Conservation (phyloP, 1,284 basidiomycete genomes). For the Phaffia rhodozyma region DNA sequence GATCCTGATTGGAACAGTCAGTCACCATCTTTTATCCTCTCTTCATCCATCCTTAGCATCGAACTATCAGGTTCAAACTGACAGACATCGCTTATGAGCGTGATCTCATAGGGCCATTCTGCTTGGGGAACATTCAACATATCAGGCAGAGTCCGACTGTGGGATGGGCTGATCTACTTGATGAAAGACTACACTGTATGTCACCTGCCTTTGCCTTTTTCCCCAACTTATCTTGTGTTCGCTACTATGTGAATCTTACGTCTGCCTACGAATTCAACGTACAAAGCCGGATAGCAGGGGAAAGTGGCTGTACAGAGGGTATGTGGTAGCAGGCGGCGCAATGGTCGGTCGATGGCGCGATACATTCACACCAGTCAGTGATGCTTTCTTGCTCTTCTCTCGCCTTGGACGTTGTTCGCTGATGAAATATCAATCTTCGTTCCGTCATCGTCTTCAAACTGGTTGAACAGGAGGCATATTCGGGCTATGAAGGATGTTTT, state of each 20-base stretch:
- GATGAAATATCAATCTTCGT: neutral
- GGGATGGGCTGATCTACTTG: constrained; percentile 42
- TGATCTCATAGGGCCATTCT: constrained; percentile 33
- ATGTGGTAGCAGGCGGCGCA: constrained; percentile 31
- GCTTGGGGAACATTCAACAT: constrained; percentile 40
- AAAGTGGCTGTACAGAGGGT: constrained; percentile 43
- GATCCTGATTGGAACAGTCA: constrained; percentile 38
- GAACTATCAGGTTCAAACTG: no score
- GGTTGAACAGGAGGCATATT: neutral
- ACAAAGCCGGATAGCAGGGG: constrained; percentile 37
- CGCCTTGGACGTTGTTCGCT: neutral
- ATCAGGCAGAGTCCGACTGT: constrained; percentile 38
- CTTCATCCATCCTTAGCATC: no score
- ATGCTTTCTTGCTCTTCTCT: neutral
- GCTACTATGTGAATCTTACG: neutral
- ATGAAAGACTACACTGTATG: constrained; percentile 41
- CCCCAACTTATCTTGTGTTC: neutral
- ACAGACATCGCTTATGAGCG: constrained; percentile 19
- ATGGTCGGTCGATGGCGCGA: constrained; percentile 35
- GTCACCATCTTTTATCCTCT: no score
- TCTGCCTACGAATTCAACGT: neutral
- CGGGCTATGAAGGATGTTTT: constrained; percentile 15
- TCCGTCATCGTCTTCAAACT: neutral
- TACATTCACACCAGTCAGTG: constrained; percentile 29
- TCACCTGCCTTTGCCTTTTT: neutral